phyloP scores from a whole-genome alignment of 768 basidiomycete genomes.

The Strobilomyces echinocephalus region DNA sequence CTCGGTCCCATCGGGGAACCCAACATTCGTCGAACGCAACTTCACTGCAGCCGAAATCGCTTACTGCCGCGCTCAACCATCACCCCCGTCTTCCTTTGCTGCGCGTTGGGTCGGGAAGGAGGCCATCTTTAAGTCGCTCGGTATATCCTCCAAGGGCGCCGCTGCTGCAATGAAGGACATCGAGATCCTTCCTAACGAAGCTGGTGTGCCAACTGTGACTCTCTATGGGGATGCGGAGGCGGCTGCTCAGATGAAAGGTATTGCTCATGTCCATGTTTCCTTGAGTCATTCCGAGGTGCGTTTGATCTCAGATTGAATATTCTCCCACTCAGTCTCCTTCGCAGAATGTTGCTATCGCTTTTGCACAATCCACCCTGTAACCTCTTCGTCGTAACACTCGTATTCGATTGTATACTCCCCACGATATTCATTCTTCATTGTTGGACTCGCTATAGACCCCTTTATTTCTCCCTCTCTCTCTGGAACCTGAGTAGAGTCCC shows the following conservation, averaged over 20 bases:
- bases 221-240: conserved; percentile 77
- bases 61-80: conserved; percentile 86
- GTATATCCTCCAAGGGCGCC: conserved; percentile 86
- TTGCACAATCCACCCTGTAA: conserved; percentile 63
- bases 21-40: conserved; percentile 84
- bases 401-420: background rate
- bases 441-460: conserved; percentile 8
- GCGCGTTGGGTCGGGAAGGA: conserved; percentile 98
- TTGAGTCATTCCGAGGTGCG: conserved; percentile 90
- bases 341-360: conserved; percentile 81
- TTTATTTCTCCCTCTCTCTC: conserved; percentile 1
- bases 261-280: conserved; percentile 74
- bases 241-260: conserved; percentile 67
- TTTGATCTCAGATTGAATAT: conserved; percentile 15
- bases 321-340: conserved; percentile 13
- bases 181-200: conserved; percentile 77
- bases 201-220: conserved; percentile 74
- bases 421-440: background rate
- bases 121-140: conserved; percentile 93
- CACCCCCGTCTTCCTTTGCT: conserved; percentile 85
- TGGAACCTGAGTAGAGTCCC: conserved; percentile 37
- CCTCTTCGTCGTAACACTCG: background rate
- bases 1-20: conserved; percentile 83
- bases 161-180: conserved; percentile 96
- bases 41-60: conserved; percentile 85